Evolutionary conservation across 805 yeast species (phyloP).

Genomic region (Allodekkera sacchari): DNA sequence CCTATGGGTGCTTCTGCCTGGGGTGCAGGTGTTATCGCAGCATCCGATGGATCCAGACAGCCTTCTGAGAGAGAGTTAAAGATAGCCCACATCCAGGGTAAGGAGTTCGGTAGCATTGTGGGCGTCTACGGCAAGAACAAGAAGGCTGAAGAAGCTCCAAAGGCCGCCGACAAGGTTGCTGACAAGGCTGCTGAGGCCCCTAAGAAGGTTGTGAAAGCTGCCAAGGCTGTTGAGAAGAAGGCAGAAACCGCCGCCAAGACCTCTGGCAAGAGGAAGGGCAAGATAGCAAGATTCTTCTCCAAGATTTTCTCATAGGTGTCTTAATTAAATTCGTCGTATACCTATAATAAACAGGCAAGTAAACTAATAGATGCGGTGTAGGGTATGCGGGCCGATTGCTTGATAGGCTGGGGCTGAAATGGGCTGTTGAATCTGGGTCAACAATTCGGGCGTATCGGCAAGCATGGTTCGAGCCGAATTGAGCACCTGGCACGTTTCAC

Average conservation of each 20-base stretch:
- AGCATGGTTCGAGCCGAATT: no score
- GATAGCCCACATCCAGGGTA: conserved; percentile 63
- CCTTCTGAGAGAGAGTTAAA: conserved; percentile 56
- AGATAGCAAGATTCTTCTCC: conserved; percentile 3
- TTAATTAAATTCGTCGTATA: no score
- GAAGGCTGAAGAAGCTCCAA: neutral
- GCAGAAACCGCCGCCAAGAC: conserved; percentile 2
- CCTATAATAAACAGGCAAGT: no score
- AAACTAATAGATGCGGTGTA: no score
- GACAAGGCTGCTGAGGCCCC: neutral
- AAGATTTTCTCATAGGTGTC: no score
- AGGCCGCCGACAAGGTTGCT: neutral
- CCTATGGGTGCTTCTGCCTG: conserved; percentile 78
- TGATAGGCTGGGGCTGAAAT: no score
- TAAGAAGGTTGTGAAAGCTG: neutral
- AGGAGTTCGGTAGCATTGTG: conserved; percentile 44
- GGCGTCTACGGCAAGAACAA: conserved; percentile 19
- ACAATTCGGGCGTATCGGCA: no score
- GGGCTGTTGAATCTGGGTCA: no score
- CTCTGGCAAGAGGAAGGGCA: conserved; percentile 5
- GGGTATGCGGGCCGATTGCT: no score
- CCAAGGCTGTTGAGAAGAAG: conserved; percentile 1
- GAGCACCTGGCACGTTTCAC: no score
- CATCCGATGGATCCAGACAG: conserved; percentile 65
- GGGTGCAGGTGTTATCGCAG: conserved; percentile 82